Evolutionary conservation across 1,284 basidiomycete species (phyloP).

Genomic region (Porphyrellus sp.): DNA sequence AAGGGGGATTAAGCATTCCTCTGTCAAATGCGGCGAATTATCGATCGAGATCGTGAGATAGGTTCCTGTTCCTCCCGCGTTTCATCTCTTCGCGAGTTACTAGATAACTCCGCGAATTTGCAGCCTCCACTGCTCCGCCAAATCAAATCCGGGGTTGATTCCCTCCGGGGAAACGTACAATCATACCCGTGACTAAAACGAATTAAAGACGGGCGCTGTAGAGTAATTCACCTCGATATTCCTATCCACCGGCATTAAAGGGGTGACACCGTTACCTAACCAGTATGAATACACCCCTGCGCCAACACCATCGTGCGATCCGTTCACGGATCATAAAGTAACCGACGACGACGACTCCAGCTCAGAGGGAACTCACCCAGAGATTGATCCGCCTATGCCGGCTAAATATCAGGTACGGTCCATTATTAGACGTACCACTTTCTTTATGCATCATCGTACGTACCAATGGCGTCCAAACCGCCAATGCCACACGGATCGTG

Average conservation of each 20-base stretch:
- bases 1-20: no score
- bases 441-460: not conserved
- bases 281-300: not conserved
- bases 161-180: not conserved
- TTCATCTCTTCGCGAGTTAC: not conserved
- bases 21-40: not conserved
- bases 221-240: no score
- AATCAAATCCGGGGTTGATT: not conserved
- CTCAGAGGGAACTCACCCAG: no score
- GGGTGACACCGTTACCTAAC: slow-evolving; percentile 3
- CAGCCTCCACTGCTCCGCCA: not conserved
- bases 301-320: no score
- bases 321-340: not conserved
- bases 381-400: no score
- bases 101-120: slow-evolving; percentile 8
- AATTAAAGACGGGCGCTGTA: not conserved
- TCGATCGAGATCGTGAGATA: slow-evolving; percentile 6
- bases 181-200: not conserved
- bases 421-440: not conserved
- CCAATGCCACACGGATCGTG: not conserved
- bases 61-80: not conserved
- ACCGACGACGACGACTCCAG: not conserved
- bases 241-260: not conserved
- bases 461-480: no score
- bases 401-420: not conserved